phyloP scores from a whole-genome alignment of 2,329 filamentous ascomycete genomes.

The Ophiostoma sp. region DNA sequence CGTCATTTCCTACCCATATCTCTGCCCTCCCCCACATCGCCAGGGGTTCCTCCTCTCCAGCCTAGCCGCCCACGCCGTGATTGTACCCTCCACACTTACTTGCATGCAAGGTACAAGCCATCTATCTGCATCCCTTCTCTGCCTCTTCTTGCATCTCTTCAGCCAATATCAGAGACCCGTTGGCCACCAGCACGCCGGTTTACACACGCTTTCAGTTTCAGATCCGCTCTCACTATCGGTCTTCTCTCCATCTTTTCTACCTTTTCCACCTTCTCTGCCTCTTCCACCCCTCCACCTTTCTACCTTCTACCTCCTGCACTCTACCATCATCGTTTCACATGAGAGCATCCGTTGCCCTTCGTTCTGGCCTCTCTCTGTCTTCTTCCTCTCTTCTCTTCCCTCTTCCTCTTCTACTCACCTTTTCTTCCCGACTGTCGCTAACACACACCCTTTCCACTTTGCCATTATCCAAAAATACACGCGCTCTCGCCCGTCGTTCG shows the following conservation, averaged over 20 bases:
- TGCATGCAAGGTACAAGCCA: constrained; percentile 1
- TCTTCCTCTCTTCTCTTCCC: not conserved
- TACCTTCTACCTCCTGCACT: not conserved
- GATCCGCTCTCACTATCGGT: constrained; percentile 24
- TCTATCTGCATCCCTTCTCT: not conserved
- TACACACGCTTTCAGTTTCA: constrained; percentile 51
- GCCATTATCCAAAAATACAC: constrained; percentile 7
- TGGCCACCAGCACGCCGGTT: constrained; percentile 38
- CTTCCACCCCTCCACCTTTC: not conserved
- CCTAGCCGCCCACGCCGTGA: not conserved
- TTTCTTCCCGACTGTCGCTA: not conserved
- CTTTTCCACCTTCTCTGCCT: not conserved
- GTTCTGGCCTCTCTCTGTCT: not conserved
- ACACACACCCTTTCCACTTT: not conserved
- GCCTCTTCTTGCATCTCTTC: constrained; percentile 26
- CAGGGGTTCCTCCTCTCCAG: not conserved
- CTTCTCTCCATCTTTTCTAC: not conserved
- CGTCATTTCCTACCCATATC: no score
- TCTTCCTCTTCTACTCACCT: not conserved
- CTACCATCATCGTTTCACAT: not conserved
- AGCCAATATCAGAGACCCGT: constrained; percentile 48
- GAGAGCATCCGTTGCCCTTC: not conserved
- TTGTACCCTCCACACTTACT: not conserved
- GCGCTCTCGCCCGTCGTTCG: not conserved
- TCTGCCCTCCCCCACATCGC: not conserved